Evolutionary conservation across 2,329 filamentous ascomycete species (phyloP).

Genomic region (Fusarium albidum): DNA sequence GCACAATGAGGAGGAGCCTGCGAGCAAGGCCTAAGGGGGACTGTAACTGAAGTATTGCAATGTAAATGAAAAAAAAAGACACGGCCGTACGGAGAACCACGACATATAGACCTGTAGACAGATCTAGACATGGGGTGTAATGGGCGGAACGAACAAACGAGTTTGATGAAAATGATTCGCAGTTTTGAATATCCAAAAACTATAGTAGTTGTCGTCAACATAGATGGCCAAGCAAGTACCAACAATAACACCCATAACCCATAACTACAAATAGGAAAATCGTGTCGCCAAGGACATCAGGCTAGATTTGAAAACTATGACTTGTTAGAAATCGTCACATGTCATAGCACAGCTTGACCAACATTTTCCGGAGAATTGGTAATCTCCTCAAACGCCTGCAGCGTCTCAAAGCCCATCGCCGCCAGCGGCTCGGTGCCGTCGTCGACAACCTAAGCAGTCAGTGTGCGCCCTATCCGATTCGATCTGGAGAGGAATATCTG

Average conservation of each 20-base stretch:
- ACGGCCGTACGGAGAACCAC: not conserved
- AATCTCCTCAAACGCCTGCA: conserved; percentile 85
- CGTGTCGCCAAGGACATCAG: not conserved
- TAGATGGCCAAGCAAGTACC: too few relatives aligned
- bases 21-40: not conserved
- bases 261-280: too few relatives aligned
- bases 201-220: too few relatives aligned
- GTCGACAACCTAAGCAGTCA: conserved; percentile 66
- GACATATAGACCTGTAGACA: not conserved
- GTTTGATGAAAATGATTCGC: not conserved
- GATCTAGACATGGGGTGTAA: not conserved
- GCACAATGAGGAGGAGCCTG: conserved; percentile 23
- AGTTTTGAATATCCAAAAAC: too few relatives aligned
- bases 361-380: conserved; percentile 68
- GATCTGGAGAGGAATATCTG: not conserved
- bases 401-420: conserved; percentile 80
- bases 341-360: conserved; percentile 15
- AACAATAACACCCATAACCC: too few relatives aligned
- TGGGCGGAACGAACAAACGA: conserved; percentile 2
- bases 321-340: not conserved
- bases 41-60: not conserved
- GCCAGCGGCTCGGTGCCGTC: conserved; percentile 77
- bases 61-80: not conserved
- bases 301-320: conserved; percentile 22
- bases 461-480: not conserved